phyloP scores from a whole-genome alignment of 768 basidiomycete species.

The Trametes coccinea region DNA sequence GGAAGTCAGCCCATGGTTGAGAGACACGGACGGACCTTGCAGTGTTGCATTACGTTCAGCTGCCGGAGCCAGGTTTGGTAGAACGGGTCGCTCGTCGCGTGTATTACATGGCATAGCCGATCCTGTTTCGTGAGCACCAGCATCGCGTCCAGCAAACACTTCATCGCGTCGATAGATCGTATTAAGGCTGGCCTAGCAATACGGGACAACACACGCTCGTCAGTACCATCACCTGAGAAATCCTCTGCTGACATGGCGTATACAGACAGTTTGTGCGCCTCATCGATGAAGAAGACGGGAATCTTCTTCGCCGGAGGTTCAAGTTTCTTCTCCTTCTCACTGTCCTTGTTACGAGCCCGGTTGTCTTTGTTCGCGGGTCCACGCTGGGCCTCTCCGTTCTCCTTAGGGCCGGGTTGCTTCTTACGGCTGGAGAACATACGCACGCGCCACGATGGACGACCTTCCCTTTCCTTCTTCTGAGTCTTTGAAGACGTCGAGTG shows the following conservation, averaged over 20 bases:
- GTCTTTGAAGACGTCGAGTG: constrained; percentile 10
- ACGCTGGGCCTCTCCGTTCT: constrained; percentile 15
- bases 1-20: not conserved
- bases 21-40: constrained; percentile 50
- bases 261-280: constrained; percentile 75
- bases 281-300: constrained; percentile 82
- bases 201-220: not conserved
- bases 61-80: constrained; percentile 84
- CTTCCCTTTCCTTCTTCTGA: constrained; percentile 8
- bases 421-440: constrained; percentile 23
- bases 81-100: constrained; percentile 82
- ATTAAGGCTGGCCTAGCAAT: constrained; percentile 64
- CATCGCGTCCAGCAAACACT: constrained; percentile 81
- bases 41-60: constrained; percentile 79
- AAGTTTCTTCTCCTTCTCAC: constrained; percentile 35
- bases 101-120: constrained; percentile 78
- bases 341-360: constrained; percentile 34
- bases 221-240: not conserved
- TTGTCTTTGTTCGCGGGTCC: constrained; percentile 25
- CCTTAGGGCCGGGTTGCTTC: constrained; percentile 11
- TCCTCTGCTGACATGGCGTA: not conserved
- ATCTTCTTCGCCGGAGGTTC: constrained; percentile 58
- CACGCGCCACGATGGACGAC: constrained; percentile 20
- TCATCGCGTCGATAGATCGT: constrained; percentile 79
- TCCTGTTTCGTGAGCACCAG: constrained; percentile 88